These are phyloP conservation scores for Tripidium arundinaceum DNA, from an alignment of 202 grass and related monocot species.

Conservation along the genomic window DNA sequence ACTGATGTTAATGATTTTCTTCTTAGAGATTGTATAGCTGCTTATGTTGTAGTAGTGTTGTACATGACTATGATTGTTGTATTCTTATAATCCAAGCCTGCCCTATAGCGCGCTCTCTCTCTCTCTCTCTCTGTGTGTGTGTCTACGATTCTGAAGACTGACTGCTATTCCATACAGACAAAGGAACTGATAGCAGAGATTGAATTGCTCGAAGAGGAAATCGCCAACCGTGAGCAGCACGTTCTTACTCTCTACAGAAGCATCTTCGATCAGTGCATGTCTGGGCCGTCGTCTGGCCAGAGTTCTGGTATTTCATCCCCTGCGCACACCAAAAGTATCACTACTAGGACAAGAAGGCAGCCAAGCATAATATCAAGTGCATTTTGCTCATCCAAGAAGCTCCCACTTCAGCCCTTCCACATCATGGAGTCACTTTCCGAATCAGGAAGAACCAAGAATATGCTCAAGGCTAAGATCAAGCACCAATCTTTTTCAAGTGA, in stretches of 20 bases:
- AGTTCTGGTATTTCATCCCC: conserved; percentile 86
- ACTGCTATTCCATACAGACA: conserved; percentile 47
- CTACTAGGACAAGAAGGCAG: conserved; percentile 45
- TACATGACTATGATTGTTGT: not conserved
- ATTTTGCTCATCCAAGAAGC: conserved; percentile 96
- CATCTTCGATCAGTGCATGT: conserved; percentile 84
- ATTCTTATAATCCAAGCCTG: no score
- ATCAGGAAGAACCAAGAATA: conserved; percentile 42
- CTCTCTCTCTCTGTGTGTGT: no score
- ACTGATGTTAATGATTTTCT: not conserved
- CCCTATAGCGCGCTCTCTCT: no score
- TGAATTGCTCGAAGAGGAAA: conserved; percentile 94
- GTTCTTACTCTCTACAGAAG: conserved; percentile 93
- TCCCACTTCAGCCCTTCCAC: conserved; percentile 76
- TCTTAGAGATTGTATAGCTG: not conserved
- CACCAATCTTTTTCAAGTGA: conserved; percentile 54
- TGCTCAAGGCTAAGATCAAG: conserved; percentile 60
- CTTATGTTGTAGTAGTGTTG: not conserved
- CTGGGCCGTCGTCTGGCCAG: conserved; percentile 60
- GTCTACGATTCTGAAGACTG: not conserved
- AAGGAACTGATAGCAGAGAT: conserved; percentile 88
- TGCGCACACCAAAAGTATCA: conserved; percentile 54
- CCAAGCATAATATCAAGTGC: conserved; percentile 91
- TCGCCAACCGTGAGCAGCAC: conserved; percentile 77
- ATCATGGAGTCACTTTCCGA: conserved; percentile 66